A percentile compares a stretch with the other conserved stretches of the same genome.
Conservation (phyloP, 139 green algal species). For the Eudorina sp. region DNA sequence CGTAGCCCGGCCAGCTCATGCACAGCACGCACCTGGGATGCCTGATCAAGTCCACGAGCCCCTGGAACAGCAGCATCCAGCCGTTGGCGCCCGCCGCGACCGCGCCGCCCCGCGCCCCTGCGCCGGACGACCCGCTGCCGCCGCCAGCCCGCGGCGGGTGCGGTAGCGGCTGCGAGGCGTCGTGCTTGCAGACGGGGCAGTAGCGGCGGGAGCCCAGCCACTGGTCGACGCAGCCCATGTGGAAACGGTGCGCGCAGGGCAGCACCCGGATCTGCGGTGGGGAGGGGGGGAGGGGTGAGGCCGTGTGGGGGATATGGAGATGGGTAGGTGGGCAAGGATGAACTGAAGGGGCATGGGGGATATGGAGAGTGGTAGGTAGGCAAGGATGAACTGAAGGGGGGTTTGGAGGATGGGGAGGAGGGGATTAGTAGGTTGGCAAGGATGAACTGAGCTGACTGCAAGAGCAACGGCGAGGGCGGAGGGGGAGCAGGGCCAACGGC, state of each 20-base stretch:
- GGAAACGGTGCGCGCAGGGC: constrained; percentile 50
- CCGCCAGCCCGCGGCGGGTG: background rate
- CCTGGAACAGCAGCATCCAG: constrained; percentile 38
- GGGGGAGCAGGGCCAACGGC: too few relatives aligned
- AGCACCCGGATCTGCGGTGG: constrained; percentile 42
- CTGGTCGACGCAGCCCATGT: constrained; percentile 62
- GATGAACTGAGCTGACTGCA: too few relatives aligned
- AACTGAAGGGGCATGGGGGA: too few relatives aligned
- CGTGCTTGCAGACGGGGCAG: constrained; percentile 64
- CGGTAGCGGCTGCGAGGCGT: constrained; percentile 55
- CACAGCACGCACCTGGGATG: background rate
- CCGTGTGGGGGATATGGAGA: background rate
- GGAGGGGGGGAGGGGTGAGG: background rate
- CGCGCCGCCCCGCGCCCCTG: background rate
- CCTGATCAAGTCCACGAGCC: constrained; percentile 27
- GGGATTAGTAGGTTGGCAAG: too few relatives aligned
- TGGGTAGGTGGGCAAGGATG: too few relatives aligned
- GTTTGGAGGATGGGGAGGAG: too few relatives aligned
- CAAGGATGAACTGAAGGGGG: too few relatives aligned
- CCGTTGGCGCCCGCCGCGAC: background rate
- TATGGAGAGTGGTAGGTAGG: too few relatives aligned
- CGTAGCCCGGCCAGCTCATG: too few relatives aligned
- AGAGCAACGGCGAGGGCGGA: too few relatives aligned
- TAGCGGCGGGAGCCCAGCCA: constrained; percentile 49
- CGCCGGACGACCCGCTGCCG: background rate